phyloP scores from a whole-genome alignment of 192 early-diverging fungal genomes.

The Umbelopsis vinacea region DNA sequence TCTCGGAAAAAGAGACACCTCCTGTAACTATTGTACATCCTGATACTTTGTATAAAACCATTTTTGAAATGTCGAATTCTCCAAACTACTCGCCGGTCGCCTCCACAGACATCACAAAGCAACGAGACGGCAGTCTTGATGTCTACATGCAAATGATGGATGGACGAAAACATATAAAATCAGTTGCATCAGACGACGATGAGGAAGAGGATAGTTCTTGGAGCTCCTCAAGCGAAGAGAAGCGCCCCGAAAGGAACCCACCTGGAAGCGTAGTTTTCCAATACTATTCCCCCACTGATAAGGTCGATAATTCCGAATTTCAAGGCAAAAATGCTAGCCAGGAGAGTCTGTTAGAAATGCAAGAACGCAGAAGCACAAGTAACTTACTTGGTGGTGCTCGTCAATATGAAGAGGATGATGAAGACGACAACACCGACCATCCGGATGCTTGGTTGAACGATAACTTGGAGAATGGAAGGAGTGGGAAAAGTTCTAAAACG shows the following conservation, averaged over 20 bases:
- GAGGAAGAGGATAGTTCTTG: background rate
- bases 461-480: background rate
- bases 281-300: background rate
- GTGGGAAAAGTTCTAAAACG: background rate
- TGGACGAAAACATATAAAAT: background rate
- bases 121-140: background rate
- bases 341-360: background rate
- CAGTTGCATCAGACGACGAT: conserved; percentile 1
- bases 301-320: background rate
- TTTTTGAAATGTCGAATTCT: conserved; percentile 1
- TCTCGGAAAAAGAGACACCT: conserved; percentile 20
- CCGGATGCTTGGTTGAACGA: conserved; percentile 1
- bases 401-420: background rate
- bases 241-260: background rate
- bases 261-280: background rate
- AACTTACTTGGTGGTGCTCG: background rate
- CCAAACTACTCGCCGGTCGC: background rate
- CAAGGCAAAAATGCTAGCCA: conserved; percentile 2
- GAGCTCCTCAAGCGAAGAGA: conserved; percentile 9
- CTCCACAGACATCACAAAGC: background rate
- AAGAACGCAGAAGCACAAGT: conserved; percentile 12
- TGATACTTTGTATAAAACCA: conserved; percentile 21
- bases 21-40: conserved; percentile 16
- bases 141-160: conserved; percentile 16
- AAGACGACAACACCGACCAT: background rate